phyloP scores from a whole-genome alignment of 1,284 basidiomycete genomes.

The Malassezia pachydermatis region DNA sequence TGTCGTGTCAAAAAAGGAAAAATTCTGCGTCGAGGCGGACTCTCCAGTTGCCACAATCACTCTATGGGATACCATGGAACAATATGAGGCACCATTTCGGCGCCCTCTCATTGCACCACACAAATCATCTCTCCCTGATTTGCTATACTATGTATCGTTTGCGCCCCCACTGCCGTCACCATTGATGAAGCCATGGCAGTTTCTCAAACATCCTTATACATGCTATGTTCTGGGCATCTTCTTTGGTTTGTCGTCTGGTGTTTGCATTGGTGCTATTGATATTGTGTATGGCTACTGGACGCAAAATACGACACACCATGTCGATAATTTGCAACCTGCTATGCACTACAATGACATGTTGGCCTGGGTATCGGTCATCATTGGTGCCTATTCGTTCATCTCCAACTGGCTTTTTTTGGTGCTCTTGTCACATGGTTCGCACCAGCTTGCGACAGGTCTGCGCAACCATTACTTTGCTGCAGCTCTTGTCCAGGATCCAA shows the following conservation, averaged over 20 bases:
- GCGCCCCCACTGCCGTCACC: constrained; percentile 6
- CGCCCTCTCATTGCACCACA: neutral
- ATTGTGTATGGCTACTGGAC: constrained; percentile 42
- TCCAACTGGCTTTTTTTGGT: constrained; percentile 41
- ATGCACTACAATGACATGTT: constrained; percentile 27
- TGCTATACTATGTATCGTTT: constrained; percentile 16
- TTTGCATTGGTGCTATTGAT: constrained; percentile 32
- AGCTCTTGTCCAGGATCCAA: constrained; percentile 49
- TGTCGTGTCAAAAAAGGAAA: too few relatives aligned
- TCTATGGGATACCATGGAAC: neutral
- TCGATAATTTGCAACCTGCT: constrained; percentile 6
- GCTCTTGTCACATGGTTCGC: constrained; percentile 43
- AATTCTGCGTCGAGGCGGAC: too few relatives aligned
- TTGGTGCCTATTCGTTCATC: constrained; percentile 41
- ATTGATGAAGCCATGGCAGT: constrained; percentile 19
- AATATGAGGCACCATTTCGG: constrained; percentile 8
- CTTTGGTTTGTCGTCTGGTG: constrained; percentile 28
- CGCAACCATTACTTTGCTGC: constrained; percentile 49
- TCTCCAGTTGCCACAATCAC: too few relatives aligned
- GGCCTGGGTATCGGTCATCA: constrained; percentile 47
- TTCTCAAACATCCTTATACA: constrained; percentile 29
- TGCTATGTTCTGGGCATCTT: constrained; percentile 32
- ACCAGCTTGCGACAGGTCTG: constrained; percentile 44
- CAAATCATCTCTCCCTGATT: neutral
- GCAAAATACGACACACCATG: constrained; percentile 11